Percentiles rank a stretch among this genome's conserved stretches.
These are phyloP conservation scores for Hanseniaspora lachancei DNA, from an alignment of 805 yeast species.

Conservation along the genomic window DNA sequence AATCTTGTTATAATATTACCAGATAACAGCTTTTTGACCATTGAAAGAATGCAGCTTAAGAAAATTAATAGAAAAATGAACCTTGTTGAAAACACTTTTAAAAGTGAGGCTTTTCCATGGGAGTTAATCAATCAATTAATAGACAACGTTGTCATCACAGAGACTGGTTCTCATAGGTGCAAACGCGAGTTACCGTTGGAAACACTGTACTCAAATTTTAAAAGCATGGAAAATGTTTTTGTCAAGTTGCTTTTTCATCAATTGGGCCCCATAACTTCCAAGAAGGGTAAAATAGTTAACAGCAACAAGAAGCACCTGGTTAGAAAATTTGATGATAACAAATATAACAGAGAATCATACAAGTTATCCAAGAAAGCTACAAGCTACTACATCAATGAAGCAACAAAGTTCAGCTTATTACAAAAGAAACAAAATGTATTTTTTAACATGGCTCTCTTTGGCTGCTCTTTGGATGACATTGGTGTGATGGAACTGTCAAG, in stretches of 20 bases:
- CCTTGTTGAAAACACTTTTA: background rate
- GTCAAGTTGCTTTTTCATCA: background rate
- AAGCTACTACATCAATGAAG: background rate
- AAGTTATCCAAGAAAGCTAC: slow-evolving; percentile 1
- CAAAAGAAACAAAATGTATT: background rate
- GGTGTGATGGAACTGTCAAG: slow-evolving; percentile 6
- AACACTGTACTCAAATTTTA: background rate
- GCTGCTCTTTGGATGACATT: slow-evolving; percentile 10
- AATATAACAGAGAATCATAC: slow-evolving; percentile 8
- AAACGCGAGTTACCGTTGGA: slow-evolving; percentile 10
- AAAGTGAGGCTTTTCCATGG: background rate
- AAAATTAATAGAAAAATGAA: background rate
- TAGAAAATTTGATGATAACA: slow-evolving; percentile 11
- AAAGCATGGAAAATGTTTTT: background rate
- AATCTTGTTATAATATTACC: background rate
- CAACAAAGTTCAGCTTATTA: background rate
- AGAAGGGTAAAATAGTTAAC: slow-evolving; percentile 9
- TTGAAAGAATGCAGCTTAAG: background rate
- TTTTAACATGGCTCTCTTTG: slow-evolving; percentile 8
- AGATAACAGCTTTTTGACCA: background rate
- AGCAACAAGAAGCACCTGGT: background rate
- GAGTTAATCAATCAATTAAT: background rate
- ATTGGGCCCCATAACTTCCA: slow-evolving; percentile 10
- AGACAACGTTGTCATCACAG: background rate
- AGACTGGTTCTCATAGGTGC: slow-evolving; percentile 1